Evolutionary conservation across 1,284 basidiomycete genomes (phyloP), one percentile per base, ranked within the genome.

Genomic region (Austroboletus novae-zelandiae): DNA sequence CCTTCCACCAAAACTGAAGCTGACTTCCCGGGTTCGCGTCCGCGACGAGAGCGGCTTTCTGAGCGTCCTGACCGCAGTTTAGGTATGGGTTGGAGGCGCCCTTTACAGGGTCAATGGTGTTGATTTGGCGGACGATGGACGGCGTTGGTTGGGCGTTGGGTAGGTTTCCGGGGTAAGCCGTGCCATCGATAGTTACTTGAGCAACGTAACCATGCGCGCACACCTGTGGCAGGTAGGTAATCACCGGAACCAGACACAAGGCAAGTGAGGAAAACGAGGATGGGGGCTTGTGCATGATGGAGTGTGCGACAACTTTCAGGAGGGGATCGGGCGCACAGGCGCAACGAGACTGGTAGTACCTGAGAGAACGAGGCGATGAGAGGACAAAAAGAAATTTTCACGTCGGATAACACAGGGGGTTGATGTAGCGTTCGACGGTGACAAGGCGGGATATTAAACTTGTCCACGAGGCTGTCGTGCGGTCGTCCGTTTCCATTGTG

Each of bases 11-110:
- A 59, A 90, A 80, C 4, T 72, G 68, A 17, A 90, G 48, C 0
- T 60, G 61, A 62, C 81, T 82, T 9, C 88, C 87, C 1, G 89
- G 81, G 46, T 81, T 84, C 11, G 80, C 86, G 43, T 75, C 59
- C 1, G 76, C 83, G 39, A 83, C 73, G 41, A 79, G 65, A 5
- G 73, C 57, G 2, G 83, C 86, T 2, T 72, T 66, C 49, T 74
- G 66, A 4, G 84, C 79, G 25, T 72, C 67, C n/a, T 73, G 67
- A 2, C 89, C 88, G 60, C 89, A 91, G 61, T 78, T 84, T 11
- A 89, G 40, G 52, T 74, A 73, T 1, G 74, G 58, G 61, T 87
- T 87, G 40, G 50, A 67, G 14, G 84, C 73, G 45, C 82, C 82
- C 64, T 86, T 84, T 57, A 87, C 80, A 0, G 88, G 88, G 17